Conservation (phyloP, 1,284 basidiomycete species). For the Papiliotrema fonsecae region DNA sequence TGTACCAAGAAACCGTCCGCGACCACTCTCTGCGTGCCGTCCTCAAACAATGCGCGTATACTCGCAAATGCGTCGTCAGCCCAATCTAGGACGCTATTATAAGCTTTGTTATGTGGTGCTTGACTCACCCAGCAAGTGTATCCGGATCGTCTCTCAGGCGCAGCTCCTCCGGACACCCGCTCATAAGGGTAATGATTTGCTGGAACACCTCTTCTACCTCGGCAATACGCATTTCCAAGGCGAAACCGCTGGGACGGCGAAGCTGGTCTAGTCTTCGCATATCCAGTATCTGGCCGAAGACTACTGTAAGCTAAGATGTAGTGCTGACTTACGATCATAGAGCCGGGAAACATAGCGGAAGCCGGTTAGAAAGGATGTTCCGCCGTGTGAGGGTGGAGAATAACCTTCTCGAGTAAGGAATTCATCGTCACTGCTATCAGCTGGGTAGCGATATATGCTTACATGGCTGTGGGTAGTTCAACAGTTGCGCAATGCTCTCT, state of each 20-base stretch:
- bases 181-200: neutral
- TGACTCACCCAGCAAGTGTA: neutral
- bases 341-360: slow-evolving; percentile 3
- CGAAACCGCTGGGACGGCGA: neutral
- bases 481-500: neutral
- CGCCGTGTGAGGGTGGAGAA: neutral
- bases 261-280: neutral
- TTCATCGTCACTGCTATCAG: neutral
- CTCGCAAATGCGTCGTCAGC: neutral
- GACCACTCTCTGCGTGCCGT: neutral
- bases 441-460: neutral
- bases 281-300: slow-evolving; percentile 1
- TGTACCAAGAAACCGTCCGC: neutral
- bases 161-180: neutral
- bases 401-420: neutral
- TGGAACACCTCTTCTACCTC: slow-evolving; percentile 1
- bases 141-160: neutral
- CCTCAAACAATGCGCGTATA: neutral
- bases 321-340: neutral
- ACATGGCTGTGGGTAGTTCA: slow-evolving; percentile 1
- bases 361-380: neutral
- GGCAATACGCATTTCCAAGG: neutral
- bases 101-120: neutral
- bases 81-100: neutral
- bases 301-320: neutral